Base-by-base conservation (phyloP, 2,329 filamentous ascomycete species). In the Colletotrichum lupini region DNA sequence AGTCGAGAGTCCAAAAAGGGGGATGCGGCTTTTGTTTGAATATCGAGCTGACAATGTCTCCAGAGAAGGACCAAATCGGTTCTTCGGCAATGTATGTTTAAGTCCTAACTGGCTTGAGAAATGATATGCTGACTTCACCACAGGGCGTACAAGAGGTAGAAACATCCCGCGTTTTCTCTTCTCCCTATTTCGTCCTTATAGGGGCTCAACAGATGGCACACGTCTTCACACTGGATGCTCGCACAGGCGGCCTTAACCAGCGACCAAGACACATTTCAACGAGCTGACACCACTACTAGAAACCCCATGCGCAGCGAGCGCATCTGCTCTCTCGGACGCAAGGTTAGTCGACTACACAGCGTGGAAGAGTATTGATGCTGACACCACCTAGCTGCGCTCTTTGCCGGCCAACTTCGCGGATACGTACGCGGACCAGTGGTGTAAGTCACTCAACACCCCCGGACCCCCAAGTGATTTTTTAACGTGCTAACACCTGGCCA, bases 1-100 rank as follows among this genome's bases (percentile, higher is more conserved):
- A 16, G 37, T 6, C 2, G 14, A 19, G 14, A 42, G 37, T 19
- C 5, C 14, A 26, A 22, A 16, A 26, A 26, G 6, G 22, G 52
- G n/a, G 9, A 6, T 4, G 12, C 12, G 52, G 52, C 22, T 12
- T 3, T 5, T 12, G n/a, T 26, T 3, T 16, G 22, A n/a, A 26
- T 26, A 26, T 55, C 19, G 8, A 14, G 22, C 52, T 55, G 11
- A 26, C 52, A 12, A 12, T 55, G 9, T 26, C 52, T 55, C 52
- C 22, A 19, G 60, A 95, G 84, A 91, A 91, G 78, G 89, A 91
- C 76, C 94, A 97, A 83, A 95, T 95, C 76, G 93, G 67, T 42
- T 55, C 35, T 6, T 64, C 35, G 5, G 70, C 72, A 28, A 71
- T 74, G 81, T 49, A 49, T n/a, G 42, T 49, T 6, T n/a, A n/a